Evolutionary conservation across 1,284 basidiomycete genomes (phyloP), one percentile per base, ranked within the genome.

Genomic region (Austroboletus niveus): DNA sequence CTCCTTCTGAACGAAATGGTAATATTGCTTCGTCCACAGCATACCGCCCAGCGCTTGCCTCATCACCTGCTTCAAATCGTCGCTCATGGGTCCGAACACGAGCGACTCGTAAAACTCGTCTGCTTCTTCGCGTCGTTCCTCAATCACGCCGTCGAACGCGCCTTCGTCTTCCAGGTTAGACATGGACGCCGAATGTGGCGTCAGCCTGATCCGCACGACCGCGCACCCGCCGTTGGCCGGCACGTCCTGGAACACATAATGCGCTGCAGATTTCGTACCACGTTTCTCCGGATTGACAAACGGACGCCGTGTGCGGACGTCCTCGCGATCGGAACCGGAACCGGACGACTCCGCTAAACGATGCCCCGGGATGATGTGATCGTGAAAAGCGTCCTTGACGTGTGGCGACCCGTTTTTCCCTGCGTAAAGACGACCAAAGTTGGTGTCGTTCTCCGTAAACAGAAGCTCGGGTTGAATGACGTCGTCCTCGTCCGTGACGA

Each of bases 11-110:
- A 98, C 85, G 72, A 96, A 98, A 69, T 91, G 82, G 75, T 98
- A 99, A 72, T 86, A 94, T 65, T 98, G 96, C 75, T 98, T 99
- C 49, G 92, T 95, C 94, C 96, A 98, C 49, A 99, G 75, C 96
- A 99, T 98, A n/a, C 96, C 96, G 22, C 85, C 87, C 35, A 98
- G 75, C n/a, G 94, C 96, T 71, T 98, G 96, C 54, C 96, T 80
- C 93, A 94, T 97, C 65, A 99, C 91, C 71, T 94, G 94, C 69
- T 86, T 87, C 66, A 98, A 76, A 72, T 99, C 96, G 55, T 97
- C 94, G 58, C 82, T 90, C 65, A 96, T 86, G 11, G 89, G 85
- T 5, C 90, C 89, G 57, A 85, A 79, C 46, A 87, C 84, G 52
- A 98, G 79, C 14, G 83, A 79, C 47, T 80, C 77, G 72, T 98